Evolutionary conservation across 495 filamentous ascomycete species (phyloP), one percentile per base, ranked within the genome.

Genomic region (Friedmanniomyces simplex): DNA sequence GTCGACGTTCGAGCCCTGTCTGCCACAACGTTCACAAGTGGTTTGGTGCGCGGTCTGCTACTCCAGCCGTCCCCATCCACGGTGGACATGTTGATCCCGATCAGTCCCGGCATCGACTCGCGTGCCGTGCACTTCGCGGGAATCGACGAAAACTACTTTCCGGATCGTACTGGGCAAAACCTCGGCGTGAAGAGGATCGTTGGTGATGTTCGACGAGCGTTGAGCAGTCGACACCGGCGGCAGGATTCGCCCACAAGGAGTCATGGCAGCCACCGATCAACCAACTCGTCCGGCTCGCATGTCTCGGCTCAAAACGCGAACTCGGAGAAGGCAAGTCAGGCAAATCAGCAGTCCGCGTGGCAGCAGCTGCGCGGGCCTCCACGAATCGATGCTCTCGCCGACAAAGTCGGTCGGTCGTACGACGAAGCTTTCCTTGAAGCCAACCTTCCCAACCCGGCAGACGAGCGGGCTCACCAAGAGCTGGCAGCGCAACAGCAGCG

Each of bases 151-250:
- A 53, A 21, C 52, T 52, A 55, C 30, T 58, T 62, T 30, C 37
- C 49, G 1, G 59, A 57, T 20, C 52, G 47, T n/a, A n/a, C 20
- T n/a, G 45, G 20, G 1, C 50, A 58, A 14, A 87, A 72, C 50
- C 81, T 82, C 13, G 82, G 88, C 0, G 84, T 97, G 75, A 88
- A 83, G 69, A 93, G 82, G 61, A 74, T 97, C 2, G 76, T 98
- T 46, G 91, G 91, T 0, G 89, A 85, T 59, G 88, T 97, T 34
- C 85, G 88, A 43, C 86, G 91, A 36, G 91, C 84, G n/a, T 69
- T 96, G 49, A 88, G 90, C 63, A 88, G 79, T 41, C 85, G 82
- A 45, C 64, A 65, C 48, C 56, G 60, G 3, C 46, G 20, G 14
- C 11, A 37, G 22, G 47, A 54, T 14, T 60, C 55, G 11, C 55